Evolutionary conservation across 2,329 filamentous ascomycete species (phyloP).

Genomic region (Aotearoamyces nothofagi): DNA sequence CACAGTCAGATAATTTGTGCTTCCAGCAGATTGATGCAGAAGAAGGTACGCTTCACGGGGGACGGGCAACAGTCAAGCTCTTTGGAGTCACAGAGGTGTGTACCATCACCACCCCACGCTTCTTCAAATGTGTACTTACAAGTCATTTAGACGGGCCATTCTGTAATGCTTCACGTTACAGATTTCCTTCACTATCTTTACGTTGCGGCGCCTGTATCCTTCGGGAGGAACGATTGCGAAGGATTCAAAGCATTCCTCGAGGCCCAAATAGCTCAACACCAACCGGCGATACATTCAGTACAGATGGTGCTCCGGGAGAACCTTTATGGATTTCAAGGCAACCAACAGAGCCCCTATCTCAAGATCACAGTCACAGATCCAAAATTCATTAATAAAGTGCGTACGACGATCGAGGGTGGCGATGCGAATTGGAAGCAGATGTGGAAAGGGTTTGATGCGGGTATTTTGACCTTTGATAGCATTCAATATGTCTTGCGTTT

Average conservation of each 20-base stretch:
- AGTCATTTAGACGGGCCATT: conserved; percentile 50
- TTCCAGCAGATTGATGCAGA: conserved; percentile 96
- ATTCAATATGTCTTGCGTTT: conserved; percentile 91
- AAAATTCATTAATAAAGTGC: conserved; percentile 64
- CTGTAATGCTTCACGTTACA: conserved; percentile 85
- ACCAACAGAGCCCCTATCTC: conserved; percentile 78
- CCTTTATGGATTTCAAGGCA: conserved; percentile 88
- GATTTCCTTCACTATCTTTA: conserved; percentile 96
- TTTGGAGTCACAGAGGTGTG: conserved; percentile 77
- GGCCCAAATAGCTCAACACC: conserved; percentile 55
- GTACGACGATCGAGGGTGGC: conserved; percentile 58
- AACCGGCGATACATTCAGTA: conserved; percentile 64
- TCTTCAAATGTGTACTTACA: conserved; percentile 7
- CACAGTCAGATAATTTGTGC: conserved; percentile 52
- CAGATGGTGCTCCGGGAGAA: conserved; percentile 76
- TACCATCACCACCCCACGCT: conserved; percentile 1
- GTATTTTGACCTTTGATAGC: conserved; percentile 83
- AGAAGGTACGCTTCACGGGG: conserved; percentile 69
- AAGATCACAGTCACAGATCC: conserved; percentile 90
- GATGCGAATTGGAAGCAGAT: conserved; percentile 80
- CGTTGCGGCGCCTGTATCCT: conserved; percentile 71
- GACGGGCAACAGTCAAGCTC: conserved; percentile 68
- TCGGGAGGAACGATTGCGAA: conserved; percentile 63
- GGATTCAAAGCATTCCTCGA: conserved; percentile 73
- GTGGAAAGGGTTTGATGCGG: conserved; percentile 56